Evolutionary conservation across 2,329 filamentous ascomycete species (phyloP).

Genomic region (Diaporthe eres): DNA sequence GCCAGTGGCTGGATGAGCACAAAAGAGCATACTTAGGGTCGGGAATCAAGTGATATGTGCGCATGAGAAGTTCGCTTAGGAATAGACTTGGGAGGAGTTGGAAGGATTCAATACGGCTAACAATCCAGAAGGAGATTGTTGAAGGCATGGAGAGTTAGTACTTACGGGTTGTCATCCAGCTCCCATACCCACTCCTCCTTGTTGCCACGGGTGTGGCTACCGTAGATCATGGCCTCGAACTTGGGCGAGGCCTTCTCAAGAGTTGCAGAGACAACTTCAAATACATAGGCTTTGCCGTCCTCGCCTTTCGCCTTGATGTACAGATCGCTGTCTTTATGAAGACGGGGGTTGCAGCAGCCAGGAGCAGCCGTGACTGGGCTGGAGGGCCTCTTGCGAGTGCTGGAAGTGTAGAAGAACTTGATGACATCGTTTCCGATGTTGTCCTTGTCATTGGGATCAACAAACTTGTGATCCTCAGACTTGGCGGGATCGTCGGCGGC

Average conservation of each 20-base stretch:
- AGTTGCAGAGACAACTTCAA: slow-evolving; percentile 38
- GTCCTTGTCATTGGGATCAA: slow-evolving; percentile 31
- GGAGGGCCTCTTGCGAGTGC: slow-evolving; percentile 6
- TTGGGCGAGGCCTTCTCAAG: slow-evolving; percentile 37
- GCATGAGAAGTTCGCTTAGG: neutral
- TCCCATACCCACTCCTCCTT: slow-evolving; percentile 38
- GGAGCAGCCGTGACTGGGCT: slow-evolving; percentile 30
- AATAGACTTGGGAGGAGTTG: neutral
- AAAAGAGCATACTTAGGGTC: neutral
- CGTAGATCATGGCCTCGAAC: slow-evolving; percentile 40
- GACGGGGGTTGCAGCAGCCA: slow-evolving; percentile 32
- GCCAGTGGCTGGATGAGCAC: neutral
- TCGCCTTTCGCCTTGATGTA: slow-evolving; percentile 37
- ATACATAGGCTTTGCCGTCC: slow-evolving; percentile 30
- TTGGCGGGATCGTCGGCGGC: neutral
- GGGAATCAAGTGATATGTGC: too few species aligned
- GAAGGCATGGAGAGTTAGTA: neutral
- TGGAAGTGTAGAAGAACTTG: slow-evolving; percentile 37
- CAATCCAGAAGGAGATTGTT: neutral
- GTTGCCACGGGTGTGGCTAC: slow-evolving; percentile 39
- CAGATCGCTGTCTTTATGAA: slow-evolving; percentile 36
- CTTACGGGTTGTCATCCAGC: slow-evolving; percentile 37
- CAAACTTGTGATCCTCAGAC: slow-evolving; percentile 14
- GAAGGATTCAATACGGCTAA: neutral
- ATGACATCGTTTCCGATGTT: slow-evolving; percentile 33